Percentiles rank a stretch among this genome's conserved stretches.
Conservation (phyloP, 2,329 filamentous ascomycete species). For the Zymoseptoria ardabiliae region DNA sequence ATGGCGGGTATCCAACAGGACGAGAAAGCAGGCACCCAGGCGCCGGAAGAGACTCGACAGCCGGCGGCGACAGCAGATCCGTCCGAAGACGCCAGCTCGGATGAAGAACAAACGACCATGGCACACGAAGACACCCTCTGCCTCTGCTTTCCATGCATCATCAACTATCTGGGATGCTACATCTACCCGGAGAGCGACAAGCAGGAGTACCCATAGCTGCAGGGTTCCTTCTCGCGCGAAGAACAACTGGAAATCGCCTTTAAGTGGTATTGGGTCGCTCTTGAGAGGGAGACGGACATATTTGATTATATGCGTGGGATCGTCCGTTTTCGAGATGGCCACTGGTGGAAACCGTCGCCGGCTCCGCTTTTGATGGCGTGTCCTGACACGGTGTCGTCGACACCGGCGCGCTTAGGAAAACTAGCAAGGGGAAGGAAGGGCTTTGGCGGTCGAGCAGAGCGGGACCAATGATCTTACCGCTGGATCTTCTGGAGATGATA, state of each 20-base stretch:
- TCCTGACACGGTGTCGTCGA: neutral
- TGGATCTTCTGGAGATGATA: too few relatives aligned
- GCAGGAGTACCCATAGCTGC: slow-evolving; percentile 14
- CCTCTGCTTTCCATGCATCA: slow-evolving; percentile 21
- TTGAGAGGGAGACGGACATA: slow-evolving; percentile 19
- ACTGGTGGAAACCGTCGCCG: slow-evolving; percentile 13
- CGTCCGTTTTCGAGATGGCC: slow-evolving; percentile 16
- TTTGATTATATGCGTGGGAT: slow-evolving; percentile 16
- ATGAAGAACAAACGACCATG: too few relatives aligned
- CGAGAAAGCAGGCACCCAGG: too few relatives aligned
- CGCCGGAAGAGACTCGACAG: too few relatives aligned
- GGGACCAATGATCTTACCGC: too few relatives aligned
- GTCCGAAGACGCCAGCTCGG: too few relatives aligned
- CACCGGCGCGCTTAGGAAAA: too few relatives aligned
- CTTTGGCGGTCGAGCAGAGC: too few relatives aligned
- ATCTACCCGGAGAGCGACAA: slow-evolving; percentile 11
- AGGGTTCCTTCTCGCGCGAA: slow-evolving; percentile 14
- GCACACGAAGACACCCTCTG: slow-evolving; percentile 2
- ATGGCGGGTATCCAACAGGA: too few relatives aligned
- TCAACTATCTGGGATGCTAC: slow-evolving; percentile 18
- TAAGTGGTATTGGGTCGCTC: slow-evolving; percentile 20
- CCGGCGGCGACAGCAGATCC: too few relatives aligned
- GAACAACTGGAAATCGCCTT: slow-evolving; percentile 17
- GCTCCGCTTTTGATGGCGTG: neutral
- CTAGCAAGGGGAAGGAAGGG: too few relatives aligned